Base-by-base conservation (phyloP, 2,329 filamentous ascomycete genomes). In the Orbilia ellipsospora region DNA sequence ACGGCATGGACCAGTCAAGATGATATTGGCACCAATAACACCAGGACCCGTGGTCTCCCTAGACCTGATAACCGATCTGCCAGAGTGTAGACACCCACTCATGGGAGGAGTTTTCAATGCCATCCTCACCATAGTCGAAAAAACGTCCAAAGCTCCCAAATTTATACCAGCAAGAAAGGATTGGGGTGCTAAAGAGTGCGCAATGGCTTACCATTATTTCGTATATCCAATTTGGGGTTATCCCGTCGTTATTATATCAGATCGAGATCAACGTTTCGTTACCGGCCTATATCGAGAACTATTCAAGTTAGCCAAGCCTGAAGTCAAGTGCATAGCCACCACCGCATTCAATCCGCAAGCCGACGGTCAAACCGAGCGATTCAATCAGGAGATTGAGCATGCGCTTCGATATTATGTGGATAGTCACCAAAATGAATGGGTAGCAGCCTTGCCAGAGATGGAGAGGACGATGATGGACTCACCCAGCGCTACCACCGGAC, bases 341-440 rank as follows among this genome's bases (percentile, higher is more conserved):
- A 66, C 52, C 1, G 62, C 52, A 4, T 66, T 56, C 51, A 51
- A 55, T 36, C 52, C 62, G 2, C 45, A 13, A 3, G 52, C 62
- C 5, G 52, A 66, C 44, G 62, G 62, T 5, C 52, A 66, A 28
- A 36, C 26, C 1, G 62, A 66, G 23, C 31, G 62, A 6, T 45
- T 45, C 4, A 66, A 66, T 20, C 62, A 66, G 26, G 44, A 42
- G 28, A 55, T 57, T 10, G 52, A 66, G 23, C 42, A 45, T 26
- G 36, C 52, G 4, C 62, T 66, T 15, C 23, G 31, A 1, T 59
- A 44, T 15, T 45, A 44, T 55, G 40, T 59, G 15, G 26, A 44
- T 16, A 40, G 36, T 8, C 4, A 26, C 40, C 40, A 61, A 18
- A 40, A 28, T 12, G 28, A 56, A 8, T 56, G 54, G 54, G 26